Conservation (phyloP, 1,284 basidiomycete species). For the Gastroboletus turbinatus region DNA sequence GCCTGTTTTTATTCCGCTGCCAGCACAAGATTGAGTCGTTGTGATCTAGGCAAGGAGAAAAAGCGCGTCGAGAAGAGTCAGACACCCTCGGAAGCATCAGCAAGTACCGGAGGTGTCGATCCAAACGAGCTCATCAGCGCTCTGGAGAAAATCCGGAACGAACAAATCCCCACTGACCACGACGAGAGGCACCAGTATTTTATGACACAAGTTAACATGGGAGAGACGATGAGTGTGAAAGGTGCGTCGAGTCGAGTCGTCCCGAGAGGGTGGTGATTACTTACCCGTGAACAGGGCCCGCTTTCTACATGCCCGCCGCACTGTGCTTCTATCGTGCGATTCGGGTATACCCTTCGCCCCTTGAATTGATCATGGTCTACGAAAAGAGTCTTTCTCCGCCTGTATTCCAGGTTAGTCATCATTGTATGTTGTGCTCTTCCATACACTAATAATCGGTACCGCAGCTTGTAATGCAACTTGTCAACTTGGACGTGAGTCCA, state of each 20-base stretch:
- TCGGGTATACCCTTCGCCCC: constrained; percentile 90
- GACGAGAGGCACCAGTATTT: constrained; percentile 88
- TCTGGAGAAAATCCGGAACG: constrained; percentile 60
- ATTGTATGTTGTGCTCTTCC: background rate
- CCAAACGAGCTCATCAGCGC: constrained; percentile 59
- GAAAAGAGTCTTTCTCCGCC: constrained; percentile 88
- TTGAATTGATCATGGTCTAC: constrained; percentile 91
- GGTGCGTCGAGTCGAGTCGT: constrained; percentile 47
- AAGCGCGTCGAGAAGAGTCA: constrained; percentile 83
- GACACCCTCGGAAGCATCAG: constrained; percentile 55
- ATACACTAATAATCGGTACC: background rate
- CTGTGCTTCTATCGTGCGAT: constrained; percentile 92
- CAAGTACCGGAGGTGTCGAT: constrained; percentile 36
- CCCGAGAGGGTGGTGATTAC: background rate
- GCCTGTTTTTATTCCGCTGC: constrained; percentile 37
- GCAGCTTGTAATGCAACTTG: constrained; percentile 85
- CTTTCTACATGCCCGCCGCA: constrained; percentile 78
- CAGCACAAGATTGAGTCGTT: constrained; percentile 2
- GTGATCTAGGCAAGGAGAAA: constrained; percentile 77
- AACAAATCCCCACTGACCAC: constrained; percentile 64
- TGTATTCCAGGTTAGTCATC: constrained; percentile 70
- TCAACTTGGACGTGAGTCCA: constrained; percentile 84
- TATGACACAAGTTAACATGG: constrained; percentile 85
- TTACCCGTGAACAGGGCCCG: constrained; percentile 56
- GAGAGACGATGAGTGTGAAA: constrained; percentile 80